phyloP scores from a whole-genome alignment of 352 stramenopile genomes.

The Phytophthora fragariaefolia region DNA sequence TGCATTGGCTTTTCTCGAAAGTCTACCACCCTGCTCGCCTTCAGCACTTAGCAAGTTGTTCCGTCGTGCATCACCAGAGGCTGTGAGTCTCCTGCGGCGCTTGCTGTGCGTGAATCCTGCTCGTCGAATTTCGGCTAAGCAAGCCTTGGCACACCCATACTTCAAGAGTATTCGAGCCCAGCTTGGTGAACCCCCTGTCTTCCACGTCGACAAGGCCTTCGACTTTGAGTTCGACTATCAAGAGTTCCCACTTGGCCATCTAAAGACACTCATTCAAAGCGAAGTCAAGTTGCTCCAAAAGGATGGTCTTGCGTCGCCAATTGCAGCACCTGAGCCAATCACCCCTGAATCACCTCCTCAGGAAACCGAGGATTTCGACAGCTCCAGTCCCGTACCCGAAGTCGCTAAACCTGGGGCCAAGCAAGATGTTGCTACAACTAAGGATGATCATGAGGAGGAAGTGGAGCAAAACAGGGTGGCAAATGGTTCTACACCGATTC shows the following conservation, averaged over 20 bases:
- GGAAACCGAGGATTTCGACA: slow-evolving; percentile 7
- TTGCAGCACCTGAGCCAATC: slow-evolving; percentile 4
- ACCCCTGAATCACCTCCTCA: not conserved
- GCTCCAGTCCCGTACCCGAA: slow-evolving; percentile 8
- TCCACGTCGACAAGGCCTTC: slow-evolving; percentile 69
- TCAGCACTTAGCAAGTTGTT: slow-evolving; percentile 75
- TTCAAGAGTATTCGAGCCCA: slow-evolving; percentile 79
- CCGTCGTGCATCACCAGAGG: slow-evolving; percentile 69
- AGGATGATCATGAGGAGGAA: not conserved
- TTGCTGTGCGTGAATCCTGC: slow-evolving; percentile 91
- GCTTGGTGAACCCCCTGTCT: slow-evolving; percentile 72
- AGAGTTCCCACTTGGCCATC: slow-evolving; percentile 58
- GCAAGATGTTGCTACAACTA: not conserved
- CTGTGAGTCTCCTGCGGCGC: slow-evolving; percentile 66
- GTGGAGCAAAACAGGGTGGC: not conserved
- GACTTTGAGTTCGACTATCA: slow-evolving; percentile 89
- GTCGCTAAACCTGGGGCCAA: not conserved
- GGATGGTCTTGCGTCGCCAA: slow-evolving; percentile 35
- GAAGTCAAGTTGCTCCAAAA: slow-evolving; percentile 77
- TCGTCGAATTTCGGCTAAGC: slow-evolving; percentile 88
- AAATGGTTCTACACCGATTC: not conserved
- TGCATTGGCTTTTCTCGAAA: slow-evolving; percentile 79
- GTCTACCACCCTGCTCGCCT: slow-evolving; percentile 71
- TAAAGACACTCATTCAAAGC: slow-evolving; percentile 79
- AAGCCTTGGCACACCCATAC: slow-evolving; percentile 93